Evolutionary conservation across 2,329 filamentous ascomycete genomes (phyloP).

Genomic region (Monilinia fructigena): DNA sequence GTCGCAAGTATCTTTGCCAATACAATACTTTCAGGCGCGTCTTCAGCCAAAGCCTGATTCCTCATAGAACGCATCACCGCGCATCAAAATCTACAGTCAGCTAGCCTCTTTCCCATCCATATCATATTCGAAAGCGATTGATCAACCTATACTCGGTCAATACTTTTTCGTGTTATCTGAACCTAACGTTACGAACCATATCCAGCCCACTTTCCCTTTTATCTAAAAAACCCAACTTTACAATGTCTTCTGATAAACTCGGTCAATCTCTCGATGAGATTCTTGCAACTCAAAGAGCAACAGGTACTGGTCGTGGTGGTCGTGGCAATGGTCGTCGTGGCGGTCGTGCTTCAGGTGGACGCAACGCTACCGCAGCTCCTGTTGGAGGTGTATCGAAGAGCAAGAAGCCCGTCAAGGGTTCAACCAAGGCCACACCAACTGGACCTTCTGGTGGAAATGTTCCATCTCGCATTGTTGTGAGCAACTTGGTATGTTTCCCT

Average conservation of each 20-base stretch:
- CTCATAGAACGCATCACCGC: conserved; percentile 30
- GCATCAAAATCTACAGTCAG: conserved; percentile 35
- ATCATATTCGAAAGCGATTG: conserved; percentile 29
- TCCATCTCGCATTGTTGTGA: conserved; percentile 79
- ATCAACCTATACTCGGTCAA: conserved; percentile 32
- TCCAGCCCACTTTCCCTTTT: conserved; percentile 33
- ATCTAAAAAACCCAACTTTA: conserved; percentile 41
- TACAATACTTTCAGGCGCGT: conserved; percentile 18
- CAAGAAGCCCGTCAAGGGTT: conserved; percentile 59
- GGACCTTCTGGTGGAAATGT: conserved; percentile 61
- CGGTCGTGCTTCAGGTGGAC: conserved; percentile 46
- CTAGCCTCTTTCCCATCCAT: conserved; percentile 33
- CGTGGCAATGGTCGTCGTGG: conserved; percentile 47
- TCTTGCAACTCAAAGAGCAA: conserved; percentile 60
- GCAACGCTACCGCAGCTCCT: conserved; percentile 56
- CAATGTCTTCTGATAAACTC: conserved; percentile 92
- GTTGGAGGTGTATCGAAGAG: conserved; percentile 83
- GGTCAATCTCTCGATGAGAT: conserved; percentile 98
- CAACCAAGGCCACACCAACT: conserved; percentile 61
- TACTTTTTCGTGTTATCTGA: conserved; percentile 35
- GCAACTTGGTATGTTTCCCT: conserved; percentile 78
- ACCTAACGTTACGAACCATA: conserved; percentile 37
- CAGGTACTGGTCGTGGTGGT: conserved; percentile 37
- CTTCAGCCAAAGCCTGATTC: conserved; percentile 30
- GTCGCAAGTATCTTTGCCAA: conserved; percentile 34